Evolutionary conservation across 2,329 filamentous ascomycete genomes (phyloP).

Genomic region (Venturiaceae sp.): DNA sequence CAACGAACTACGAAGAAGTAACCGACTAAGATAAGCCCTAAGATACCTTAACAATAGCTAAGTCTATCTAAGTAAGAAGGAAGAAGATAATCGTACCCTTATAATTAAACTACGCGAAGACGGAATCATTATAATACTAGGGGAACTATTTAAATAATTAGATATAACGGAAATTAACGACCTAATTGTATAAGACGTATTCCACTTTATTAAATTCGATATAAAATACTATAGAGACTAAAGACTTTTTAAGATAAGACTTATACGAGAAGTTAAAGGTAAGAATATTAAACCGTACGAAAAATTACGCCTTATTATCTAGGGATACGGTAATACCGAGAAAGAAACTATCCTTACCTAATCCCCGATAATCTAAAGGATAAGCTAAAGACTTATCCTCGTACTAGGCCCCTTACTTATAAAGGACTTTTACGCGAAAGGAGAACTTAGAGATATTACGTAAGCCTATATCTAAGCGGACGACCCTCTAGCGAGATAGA

Average conservation of each 20-base stretch:
- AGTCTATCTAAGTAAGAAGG: not conserved
- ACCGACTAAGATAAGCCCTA: too few relatives aligned
- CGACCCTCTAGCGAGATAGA: not conserved
- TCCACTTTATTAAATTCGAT: not conserved
- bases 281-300: not conserved
- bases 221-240: not conserved
- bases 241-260: not conserved
- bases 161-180: not conserved
- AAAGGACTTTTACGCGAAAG: too few relatives aligned
- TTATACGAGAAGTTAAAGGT: too few relatives aligned
- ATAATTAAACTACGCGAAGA: not conserved
- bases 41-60: too few relatives aligned
- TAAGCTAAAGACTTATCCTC: too few relatives aligned
- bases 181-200: not conserved
- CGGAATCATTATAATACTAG: not conserved
- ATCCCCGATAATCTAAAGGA: too few relatives aligned
- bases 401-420: too few relatives aligned
- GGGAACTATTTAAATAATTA: not conserved
- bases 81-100: not conserved
- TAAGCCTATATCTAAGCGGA: too few relatives aligned
- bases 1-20: not conserved
- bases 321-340: not conserved
- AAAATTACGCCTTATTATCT: not conserved
- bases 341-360: not conserved
- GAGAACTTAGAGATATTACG: not conserved